These are phyloP conservation scores for Fraxinus ornus DNA, from an alignment of 305 asterid genomes.

Conservation along the genomic window DNA sequence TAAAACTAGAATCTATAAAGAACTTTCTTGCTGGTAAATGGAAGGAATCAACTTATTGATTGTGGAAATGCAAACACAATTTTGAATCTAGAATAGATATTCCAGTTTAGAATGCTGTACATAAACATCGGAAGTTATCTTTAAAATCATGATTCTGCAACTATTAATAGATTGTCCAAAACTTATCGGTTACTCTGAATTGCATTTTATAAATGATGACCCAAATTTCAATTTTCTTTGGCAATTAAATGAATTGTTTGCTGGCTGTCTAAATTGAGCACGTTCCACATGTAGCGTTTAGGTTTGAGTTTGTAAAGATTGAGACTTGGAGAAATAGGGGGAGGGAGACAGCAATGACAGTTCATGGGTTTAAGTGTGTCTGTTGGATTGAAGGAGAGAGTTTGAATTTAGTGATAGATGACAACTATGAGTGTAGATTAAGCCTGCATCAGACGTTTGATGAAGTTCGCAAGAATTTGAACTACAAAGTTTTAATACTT, in stretches of 20 bases:
- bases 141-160: not conserved
- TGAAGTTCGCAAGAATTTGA: not conserved
- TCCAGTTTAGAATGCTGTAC: not conserved
- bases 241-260: not conserved
- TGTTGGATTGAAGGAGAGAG: not conserved
- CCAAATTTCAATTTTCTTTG: not conserved
- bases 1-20: not conserved
- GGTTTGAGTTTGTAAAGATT: not conserved
- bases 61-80: not conserved
- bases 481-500: not conserved
- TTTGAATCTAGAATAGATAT: not conserved
- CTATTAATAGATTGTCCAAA: not conserved
- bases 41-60: not conserved
- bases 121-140: not conserved
- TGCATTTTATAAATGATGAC: not conserved
- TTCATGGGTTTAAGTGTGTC: not conserved
- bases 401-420: not conserved
- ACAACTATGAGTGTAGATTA: not conserved
- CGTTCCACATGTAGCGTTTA: not conserved
- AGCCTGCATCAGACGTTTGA: not conserved
- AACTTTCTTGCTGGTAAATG: not conserved
- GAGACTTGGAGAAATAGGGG: not conserved
- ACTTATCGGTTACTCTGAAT: not conserved
- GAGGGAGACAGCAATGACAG: not conserved
- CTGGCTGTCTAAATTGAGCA: not conserved